These are phyloP conservation scores for Dryadomyces sulphureus DNA, from an alignment of 2,329 filamentous ascomycete species.

Conservation along the genomic window DNA sequence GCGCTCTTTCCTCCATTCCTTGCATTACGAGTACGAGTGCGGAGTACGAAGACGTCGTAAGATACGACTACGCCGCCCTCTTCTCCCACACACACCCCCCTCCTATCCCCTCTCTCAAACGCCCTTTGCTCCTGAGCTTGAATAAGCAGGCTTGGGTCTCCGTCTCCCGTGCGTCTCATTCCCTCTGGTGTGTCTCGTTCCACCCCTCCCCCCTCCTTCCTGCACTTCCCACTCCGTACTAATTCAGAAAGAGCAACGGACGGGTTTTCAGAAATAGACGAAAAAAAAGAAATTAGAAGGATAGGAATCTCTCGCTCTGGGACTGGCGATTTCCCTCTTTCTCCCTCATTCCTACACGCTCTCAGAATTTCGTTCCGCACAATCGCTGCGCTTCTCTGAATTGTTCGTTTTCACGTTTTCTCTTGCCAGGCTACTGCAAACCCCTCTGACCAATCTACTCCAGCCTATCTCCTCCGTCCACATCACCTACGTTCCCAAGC, in stretches of 20 bases:
- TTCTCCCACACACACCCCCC: not conserved
- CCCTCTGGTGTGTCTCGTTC: constrained; percentile 3
- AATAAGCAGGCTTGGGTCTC: not conserved
- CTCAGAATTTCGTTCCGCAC: not conserved
- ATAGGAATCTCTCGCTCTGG: not conserved
- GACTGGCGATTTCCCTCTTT: not conserved
- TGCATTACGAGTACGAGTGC: not conserved
- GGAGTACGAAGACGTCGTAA: not conserved
- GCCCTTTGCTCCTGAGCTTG: not conserved
- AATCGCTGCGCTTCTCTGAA: not conserved
- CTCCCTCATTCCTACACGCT: not conserved
- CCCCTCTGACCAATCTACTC: not conserved
- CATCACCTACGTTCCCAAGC: not conserved
- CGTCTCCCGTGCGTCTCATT: constrained; percentile 1
- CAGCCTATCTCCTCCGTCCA: not conserved
- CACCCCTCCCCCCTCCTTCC: not conserved
- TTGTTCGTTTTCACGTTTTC: not conserved
- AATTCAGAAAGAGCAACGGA: not conserved
- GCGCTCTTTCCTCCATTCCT: not conserved
- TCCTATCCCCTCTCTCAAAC: not conserved
- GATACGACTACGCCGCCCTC: not conserved
- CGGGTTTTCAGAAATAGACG: constrained; percentile 3
- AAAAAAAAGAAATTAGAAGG: constrained; percentile 3
- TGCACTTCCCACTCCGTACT: not conserved
- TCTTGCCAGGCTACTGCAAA: not conserved